Evolutionary conservation across 768 basidiomycete genomes (phyloP).

Genomic region (Lentinula aciculospora): DNA sequence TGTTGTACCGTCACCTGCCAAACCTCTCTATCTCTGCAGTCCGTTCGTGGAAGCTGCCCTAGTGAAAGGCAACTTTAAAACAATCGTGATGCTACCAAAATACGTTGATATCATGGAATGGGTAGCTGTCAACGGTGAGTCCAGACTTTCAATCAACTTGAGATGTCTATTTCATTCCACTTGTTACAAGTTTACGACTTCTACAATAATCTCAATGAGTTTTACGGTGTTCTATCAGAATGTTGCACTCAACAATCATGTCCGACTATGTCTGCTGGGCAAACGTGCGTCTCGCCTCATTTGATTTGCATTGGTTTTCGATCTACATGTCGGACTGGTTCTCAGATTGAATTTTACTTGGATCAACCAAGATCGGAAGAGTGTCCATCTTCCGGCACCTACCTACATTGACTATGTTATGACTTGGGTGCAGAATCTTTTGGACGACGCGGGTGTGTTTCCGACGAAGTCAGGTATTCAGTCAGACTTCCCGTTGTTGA

Average conservation of each 20-base stretch:
- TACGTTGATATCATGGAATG: constrained; percentile 99
- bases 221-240: constrained; percentile 92
- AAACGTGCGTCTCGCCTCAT: constrained; percentile 51
- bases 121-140: constrained; percentile 77
- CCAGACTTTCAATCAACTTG: neutral
- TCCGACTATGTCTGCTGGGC: constrained; percentile 90
- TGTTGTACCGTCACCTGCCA: constrained; percentile 25
- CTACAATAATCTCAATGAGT: constrained; percentile 94
- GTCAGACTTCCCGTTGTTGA: constrained; percentile 3
- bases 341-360: constrained; percentile 93
- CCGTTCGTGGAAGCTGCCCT: constrained; percentile 97
- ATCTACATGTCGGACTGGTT: too few species aligned
- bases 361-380: constrained; percentile 94
- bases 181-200: constrained; percentile 87
- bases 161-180: neutral
- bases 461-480: constrained; percentile 89
- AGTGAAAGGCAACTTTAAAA: constrained; percentile 97
- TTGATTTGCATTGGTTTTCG: neutral
- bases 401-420: constrained; percentile 99
- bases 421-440: constrained; percentile 95
- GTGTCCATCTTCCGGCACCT: constrained; percentile 87
- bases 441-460: constrained; percentile 90
- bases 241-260: constrained; percentile 90
- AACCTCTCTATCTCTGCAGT: constrained; percentile 85
- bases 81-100: constrained; percentile 82